These are phyloP conservation scores for Acanthamoeba royreba DNA, from an alignment of 208 protist species.

Conservation along the genomic window DNA sequence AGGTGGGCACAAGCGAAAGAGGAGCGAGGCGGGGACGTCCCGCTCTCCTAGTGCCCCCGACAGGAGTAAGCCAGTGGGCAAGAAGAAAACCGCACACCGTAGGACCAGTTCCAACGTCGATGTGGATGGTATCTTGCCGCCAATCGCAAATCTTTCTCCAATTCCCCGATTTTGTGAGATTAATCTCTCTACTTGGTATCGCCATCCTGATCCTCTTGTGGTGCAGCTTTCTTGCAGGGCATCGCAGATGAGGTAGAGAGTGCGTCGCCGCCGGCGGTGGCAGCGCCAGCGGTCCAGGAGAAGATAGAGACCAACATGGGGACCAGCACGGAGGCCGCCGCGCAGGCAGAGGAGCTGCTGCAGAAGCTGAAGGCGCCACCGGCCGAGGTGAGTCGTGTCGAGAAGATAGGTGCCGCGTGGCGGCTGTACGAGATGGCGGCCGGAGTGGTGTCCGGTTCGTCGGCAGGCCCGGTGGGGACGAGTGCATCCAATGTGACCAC, in stretches of 20 bases:
- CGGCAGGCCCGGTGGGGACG: not conserved
- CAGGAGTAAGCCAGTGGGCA: no score
- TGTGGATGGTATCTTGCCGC: not conserved
- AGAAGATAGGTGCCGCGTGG: conserved; percentile 3
- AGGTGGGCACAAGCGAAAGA: no score
- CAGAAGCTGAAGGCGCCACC: not conserved
- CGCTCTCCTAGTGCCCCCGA: no score
- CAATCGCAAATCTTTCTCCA: not conserved
- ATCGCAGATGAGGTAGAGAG: not conserved
- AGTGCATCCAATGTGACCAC: no score
- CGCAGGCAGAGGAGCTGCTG: not conserved
- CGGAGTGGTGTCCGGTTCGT: not conserved
- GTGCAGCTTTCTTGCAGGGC: not conserved
- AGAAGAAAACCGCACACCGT: no score
- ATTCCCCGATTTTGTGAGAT: not conserved
- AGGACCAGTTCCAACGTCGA: not conserved
- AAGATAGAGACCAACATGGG: not conserved
- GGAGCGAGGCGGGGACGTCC: no score
- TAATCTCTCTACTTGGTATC: not conserved
- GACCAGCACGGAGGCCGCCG: not conserved
- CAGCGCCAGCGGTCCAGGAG: no score
- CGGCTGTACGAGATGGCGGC: not conserved
- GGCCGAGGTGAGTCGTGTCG: not conserved
- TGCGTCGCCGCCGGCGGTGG: no score
- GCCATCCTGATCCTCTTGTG: no score